Base-by-base conservation (phyloP, 2,329 filamentous ascomycete genomes). In the Phialophora tarda region DNA sequence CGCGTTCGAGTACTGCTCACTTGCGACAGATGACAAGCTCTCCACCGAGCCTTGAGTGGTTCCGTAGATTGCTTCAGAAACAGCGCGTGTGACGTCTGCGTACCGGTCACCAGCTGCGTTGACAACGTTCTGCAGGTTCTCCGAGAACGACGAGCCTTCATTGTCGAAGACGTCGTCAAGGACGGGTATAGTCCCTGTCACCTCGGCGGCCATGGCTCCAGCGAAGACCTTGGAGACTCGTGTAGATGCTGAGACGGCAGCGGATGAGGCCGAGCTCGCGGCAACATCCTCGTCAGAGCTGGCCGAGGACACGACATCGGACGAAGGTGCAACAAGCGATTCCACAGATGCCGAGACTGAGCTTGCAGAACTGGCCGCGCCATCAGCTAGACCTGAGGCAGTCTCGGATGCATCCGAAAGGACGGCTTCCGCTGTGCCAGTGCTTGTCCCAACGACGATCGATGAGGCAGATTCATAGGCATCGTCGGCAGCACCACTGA, bases 1-100 rank as follows among this genome's bases (percentile, higher is more conserved):
- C 21, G 86, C 86, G 66, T 81, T 83, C 17, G 82, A 80, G 69
- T 87, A 88, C 69, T 86, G 83, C 59, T 85, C 85, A 55, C 79
- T 82, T 34, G 85, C 85, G 34, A 87, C 71, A 55, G 83, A 86
- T 2, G 81, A 83, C 7, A 82, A 78, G 51, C 82, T 82, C 67
- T 84, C 83, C 3, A 81, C 80, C 24, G 75, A 77, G 5, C 82
- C 82, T 69, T 83, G 78, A 1, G 81, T 80, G 59, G 75, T 81
- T 50, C 81, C 78, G 30, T 84, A 73, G 10, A 85, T 75, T 28
- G 85, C 86, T 75, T 87, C 84, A 65, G 83, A 84, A 32, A 87
- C 83, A 32, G 83, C 84, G 71, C 79, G 80, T 14, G 83, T 87
- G 53, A 87, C 77, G 41, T 85, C 81, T 56, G 80, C 78, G 61